These are phyloP conservation scores for Ogataea parapolymorpha DNA, from an alignment of 805 yeast genomes.

Conservation along the genomic window DNA sequence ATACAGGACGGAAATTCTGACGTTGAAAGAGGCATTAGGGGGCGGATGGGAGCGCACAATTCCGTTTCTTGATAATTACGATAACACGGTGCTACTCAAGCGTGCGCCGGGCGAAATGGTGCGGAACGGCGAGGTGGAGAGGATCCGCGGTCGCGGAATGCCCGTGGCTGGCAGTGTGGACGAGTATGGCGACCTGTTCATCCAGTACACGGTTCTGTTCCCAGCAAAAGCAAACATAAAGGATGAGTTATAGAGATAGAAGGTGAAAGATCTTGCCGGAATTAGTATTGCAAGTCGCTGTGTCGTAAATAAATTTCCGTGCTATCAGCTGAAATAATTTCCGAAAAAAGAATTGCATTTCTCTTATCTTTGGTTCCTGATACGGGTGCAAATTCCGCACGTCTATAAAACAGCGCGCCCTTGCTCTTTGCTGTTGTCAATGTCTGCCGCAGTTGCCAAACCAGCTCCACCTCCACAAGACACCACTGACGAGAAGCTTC, in stretches of 20 bases:
- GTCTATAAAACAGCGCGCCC: slow-evolving; percentile 1
- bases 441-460: slow-evolving; percentile 27
- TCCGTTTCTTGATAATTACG: slow-evolving; percentile 61
- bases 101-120: slow-evolving; percentile 54
- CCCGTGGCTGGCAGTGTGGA: slow-evolving; percentile 53
- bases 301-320: slow-evolving; percentile 6
- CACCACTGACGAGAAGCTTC: slow-evolving; percentile 27
- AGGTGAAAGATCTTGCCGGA: slow-evolving; percentile 6
- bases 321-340: slow-evolving; percentile 8
- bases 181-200: slow-evolving; percentile 52
- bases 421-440: slow-evolving; percentile 1
- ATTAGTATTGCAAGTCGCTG: slow-evolving; percentile 3
- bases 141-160: slow-evolving; percentile 79
- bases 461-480: slow-evolving; percentile 30
- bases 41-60: slow-evolving; percentile 83
- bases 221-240: slow-evolving; percentile 37
- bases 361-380: slow-evolving; percentile 3
- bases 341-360: slow-evolving; percentile 3
- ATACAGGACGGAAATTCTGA: slow-evolving; percentile 76
- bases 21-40: slow-evolving; percentile 62
- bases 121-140: slow-evolving; percentile 67
- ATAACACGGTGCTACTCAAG: slow-evolving; percentile 41
- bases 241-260: slow-evolving; percentile 28
- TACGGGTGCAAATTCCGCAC: slow-evolving; percentile 9
- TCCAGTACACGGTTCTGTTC: slow-evolving; percentile 46